These are phyloP conservation scores for Purshia tridentata DNA, from an alignment of 306 rosid species.

Conservation along the genomic window DNA sequence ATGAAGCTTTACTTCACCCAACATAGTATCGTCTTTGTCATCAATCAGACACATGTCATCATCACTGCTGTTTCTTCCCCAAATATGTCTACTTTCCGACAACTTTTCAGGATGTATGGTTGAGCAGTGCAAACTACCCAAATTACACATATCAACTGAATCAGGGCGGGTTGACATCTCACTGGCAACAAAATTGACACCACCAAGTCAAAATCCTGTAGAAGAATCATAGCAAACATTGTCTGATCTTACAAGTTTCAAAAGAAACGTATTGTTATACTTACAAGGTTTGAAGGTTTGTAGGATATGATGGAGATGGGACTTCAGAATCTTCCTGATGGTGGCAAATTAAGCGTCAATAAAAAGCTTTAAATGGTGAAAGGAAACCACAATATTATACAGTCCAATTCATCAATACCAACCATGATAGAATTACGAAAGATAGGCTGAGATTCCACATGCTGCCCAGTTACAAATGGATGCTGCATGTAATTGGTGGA, in stretches of 20 bases:
- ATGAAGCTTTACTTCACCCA: conserved; percentile 40
- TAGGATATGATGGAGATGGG: conserved; percentile 42
- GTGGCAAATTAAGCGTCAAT: conserved; percentile 23
- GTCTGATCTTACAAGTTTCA: conserved; percentile 22
- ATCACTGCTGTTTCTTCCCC: conserved; percentile 60
- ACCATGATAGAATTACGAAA: conserved; percentile 52
- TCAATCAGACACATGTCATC: conserved; percentile 88
- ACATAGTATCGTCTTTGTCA: conserved; percentile 52
- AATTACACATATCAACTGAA: conserved; percentile 47
- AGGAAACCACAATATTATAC: conserved; percentile 13
- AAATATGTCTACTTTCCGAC: conserved; percentile 38
- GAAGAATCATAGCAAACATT: conserved; percentile 22
- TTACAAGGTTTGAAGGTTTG: conserved; percentile 48
- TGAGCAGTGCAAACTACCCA: conserved; percentile 59
- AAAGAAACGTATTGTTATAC: conserved; percentile 22
- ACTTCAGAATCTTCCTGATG: conserved; percentile 55
- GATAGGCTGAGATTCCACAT: conserved; percentile 37
- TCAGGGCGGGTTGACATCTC: conserved; percentile 39
- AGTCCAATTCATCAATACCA: conserved; percentile 34
- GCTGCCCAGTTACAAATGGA: conserved; percentile 81
- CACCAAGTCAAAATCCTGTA: conserved; percentile 15
- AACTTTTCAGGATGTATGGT: conserved; percentile 39
- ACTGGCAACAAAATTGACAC: conserved; percentile 33
- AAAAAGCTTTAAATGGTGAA: conserved; percentile 6
- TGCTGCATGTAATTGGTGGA: conserved; percentile 62